These are phyloP conservation scores for Rhodomyrtus psidioides DNA, from an alignment of 441 rosid genomes.

Conservation along the genomic window DNA sequence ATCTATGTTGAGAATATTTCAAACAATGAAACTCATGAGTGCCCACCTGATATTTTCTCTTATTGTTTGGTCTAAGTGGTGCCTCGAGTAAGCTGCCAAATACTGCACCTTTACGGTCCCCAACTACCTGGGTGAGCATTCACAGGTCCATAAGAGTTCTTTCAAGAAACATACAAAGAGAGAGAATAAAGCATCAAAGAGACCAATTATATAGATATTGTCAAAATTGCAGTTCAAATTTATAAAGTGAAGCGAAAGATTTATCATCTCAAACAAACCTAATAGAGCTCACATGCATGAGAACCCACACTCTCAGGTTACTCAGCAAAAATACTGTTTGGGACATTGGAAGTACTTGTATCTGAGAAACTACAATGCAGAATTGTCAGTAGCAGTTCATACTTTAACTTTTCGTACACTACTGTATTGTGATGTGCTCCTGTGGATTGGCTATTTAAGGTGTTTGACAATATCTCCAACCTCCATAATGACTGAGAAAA, in stretches of 20 bases:
- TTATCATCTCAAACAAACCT: background rate
- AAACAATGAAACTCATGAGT: background rate
- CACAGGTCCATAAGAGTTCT: background rate
- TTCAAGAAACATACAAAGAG: background rate
- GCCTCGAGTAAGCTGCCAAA: slow-evolving; percentile 96
- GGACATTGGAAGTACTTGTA: background rate
- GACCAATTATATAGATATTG: background rate
- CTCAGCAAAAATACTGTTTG: background rate
- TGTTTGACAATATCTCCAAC: background rate
- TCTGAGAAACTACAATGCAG: background rate
- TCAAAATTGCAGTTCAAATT: background rate
- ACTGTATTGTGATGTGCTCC: background rate
- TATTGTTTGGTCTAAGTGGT: slow-evolving; percentile 69
- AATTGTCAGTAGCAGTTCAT: background rate
- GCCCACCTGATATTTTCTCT: slow-evolving; percentile 71
- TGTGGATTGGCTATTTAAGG: background rate
- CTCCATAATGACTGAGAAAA: background rate
- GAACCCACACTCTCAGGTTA: background rate
- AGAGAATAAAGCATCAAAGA: background rate
- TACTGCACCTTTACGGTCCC: slow-evolving; percentile 81
- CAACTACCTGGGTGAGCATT: slow-evolving; percentile 57
- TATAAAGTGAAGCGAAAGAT: background rate
- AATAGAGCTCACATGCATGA: background rate
- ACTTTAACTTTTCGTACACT: background rate
- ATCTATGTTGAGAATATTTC: background rate